These are phyloP conservation scores for Cladosporium sp. DNA, from an alignment of 2,329 filamentous ascomycete species.

Conservation along the genomic window DNA sequence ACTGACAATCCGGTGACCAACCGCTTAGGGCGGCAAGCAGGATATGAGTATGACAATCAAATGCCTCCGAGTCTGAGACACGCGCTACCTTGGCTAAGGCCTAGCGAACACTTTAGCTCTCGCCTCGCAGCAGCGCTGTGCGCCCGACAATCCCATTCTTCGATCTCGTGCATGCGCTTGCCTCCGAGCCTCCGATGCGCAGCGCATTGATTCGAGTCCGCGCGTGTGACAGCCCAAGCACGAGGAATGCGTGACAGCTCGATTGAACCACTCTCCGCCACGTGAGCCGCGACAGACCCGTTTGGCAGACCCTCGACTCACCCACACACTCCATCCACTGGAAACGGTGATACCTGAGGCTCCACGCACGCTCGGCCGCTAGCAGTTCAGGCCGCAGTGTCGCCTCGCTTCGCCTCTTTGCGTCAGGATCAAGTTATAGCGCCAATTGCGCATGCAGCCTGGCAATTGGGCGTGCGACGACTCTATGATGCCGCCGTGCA, in stretches of 20 bases:
- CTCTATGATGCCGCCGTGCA: slow-evolving; percentile 3
- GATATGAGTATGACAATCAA: not conserved
- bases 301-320: not conserved
- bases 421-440: not conserved
- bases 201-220: not conserved
- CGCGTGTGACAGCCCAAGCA: not conserved
- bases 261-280: not conserved
- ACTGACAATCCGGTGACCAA: too few relatives aligned
- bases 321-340: not conserved
- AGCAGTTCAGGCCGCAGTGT: not conserved
- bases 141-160: not conserved
- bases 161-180: too few relatives aligned
- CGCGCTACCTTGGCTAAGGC: not conserved
- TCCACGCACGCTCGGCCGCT: not conserved
- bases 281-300: not conserved
- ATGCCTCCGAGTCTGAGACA: not conserved
- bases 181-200: not conserved
- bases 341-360: slow-evolving; percentile 4
- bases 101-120: not conserved
- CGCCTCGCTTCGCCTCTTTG: not conserved
- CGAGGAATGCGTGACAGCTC: not conserved
- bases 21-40: not conserved
- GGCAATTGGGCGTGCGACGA: not conserved
- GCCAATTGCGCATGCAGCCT: not conserved
- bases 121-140: not conserved